Conservation (phyloP, 106 monocot genomes). For the Ottelia alismoides region DNA sequence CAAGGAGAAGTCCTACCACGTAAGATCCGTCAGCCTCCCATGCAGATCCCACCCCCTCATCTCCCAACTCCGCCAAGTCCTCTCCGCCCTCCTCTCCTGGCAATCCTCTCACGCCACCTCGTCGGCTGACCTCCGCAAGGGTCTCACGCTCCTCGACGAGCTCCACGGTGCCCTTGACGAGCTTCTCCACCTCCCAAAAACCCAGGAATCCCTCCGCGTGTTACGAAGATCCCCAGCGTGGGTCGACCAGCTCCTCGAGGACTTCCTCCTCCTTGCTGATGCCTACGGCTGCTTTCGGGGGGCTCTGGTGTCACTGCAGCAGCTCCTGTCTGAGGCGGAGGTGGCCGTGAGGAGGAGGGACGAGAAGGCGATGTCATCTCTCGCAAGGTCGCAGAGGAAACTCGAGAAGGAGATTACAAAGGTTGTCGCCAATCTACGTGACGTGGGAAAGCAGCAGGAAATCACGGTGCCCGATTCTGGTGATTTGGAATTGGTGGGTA, state of each 20-base stretch:
- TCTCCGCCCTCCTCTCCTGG: conserved; percentile 34
- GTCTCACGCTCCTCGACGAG: conserved; percentile 33
- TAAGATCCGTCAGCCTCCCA: conserved; percentile 63
- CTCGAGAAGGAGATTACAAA: conserved; percentile 46
- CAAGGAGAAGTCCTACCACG: conserved; percentile 22
- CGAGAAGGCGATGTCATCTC: conserved; percentile 17
- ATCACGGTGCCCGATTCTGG: not conserved
- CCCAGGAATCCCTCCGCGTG: conserved; percentile 30
- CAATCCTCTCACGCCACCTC: not conserved
- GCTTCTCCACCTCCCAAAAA: conserved; percentile 45
- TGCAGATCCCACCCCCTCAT: conserved; percentile 54
- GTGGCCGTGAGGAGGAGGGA: conserved; percentile 40
- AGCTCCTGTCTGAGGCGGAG: conserved; percentile 19
- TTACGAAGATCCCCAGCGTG: conserved; percentile 1
- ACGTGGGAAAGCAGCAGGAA: conserved; percentile 5
- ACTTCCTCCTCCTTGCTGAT: conserved; percentile 61
- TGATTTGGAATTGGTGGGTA: conserved; percentile 17
- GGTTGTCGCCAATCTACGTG: conserved; percentile 14
- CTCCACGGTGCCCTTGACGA: conserved; percentile 33
- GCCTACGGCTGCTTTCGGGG: conserved; percentile 37
- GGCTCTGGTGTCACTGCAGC: conserved; percentile 16
- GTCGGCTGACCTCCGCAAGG: conserved; percentile 17
- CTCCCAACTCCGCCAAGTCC: conserved; percentile 38
- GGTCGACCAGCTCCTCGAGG: conserved; percentile 40
- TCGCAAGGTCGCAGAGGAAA: conserved; percentile 17